Evolutionary conservation across 2,329 filamentous ascomycete genomes (phyloP).

Genomic region (Aspergillus ruber): DNA sequence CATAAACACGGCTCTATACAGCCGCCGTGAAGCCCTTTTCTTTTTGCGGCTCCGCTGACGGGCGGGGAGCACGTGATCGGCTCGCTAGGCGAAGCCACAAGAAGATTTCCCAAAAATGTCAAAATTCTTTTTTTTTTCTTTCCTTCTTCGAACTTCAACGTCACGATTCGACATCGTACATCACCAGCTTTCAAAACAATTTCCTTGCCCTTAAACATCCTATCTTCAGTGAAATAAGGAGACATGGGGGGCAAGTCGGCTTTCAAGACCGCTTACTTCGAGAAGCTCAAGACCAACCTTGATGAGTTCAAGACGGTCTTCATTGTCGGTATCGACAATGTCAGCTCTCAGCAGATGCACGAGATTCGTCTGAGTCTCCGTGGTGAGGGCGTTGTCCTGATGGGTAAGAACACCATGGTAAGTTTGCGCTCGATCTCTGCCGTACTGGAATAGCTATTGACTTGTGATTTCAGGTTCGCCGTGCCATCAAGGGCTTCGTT

Average conservation of each 20-base stretch:
- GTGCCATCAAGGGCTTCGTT: constrained; percentile 94
- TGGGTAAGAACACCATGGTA: constrained; percentile 99
- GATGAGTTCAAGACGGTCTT: constrained; percentile 97
- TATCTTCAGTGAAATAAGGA: constrained; percentile 87
- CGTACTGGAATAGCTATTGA: constrained; percentile 3
- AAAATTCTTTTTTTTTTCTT: constrained; percentile 10
- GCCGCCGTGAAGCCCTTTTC: no score
- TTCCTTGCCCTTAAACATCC: constrained; percentile 94
- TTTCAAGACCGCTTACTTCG: constrained; percentile 97
- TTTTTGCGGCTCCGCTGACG: neutral
- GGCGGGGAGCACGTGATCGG: constrained; percentile 24
- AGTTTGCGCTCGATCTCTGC: constrained; percentile 17
- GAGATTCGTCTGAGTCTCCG: constrained; percentile 93
- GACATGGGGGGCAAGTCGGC: constrained; percentile 96
- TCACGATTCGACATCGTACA: constrained; percentile 20
- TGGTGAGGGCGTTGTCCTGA: constrained; percentile 87
- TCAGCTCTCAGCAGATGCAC: constrained; percentile 99
- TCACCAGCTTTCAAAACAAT: constrained; percentile 18
- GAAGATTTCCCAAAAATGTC: constrained; percentile 21
- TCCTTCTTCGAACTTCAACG: constrained; percentile 16
- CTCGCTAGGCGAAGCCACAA: constrained; percentile 37
- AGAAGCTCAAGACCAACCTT: constrained; percentile 97
- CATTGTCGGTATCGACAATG: constrained; percentile 98
- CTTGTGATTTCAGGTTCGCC: constrained; percentile 61
- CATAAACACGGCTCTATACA: neutral